Base-by-base conservation (phyloP, 352 stramenopile species). In the Globisporangium splendens region DNA sequence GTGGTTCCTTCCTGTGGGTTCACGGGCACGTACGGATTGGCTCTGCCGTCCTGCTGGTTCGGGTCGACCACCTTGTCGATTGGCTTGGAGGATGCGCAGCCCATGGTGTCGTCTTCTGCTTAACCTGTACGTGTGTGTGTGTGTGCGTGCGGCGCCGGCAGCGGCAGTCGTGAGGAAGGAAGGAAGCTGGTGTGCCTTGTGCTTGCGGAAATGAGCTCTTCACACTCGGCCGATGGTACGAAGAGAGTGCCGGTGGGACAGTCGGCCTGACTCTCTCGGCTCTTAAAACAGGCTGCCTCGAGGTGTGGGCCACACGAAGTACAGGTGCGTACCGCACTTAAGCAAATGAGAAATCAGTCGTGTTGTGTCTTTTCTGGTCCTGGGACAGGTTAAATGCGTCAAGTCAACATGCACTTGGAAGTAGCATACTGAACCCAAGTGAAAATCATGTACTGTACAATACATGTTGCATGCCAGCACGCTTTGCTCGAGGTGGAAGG, bases 41-140 rank as follows among this genome's bases (percentile, higher is more conserved):
- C 5, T 35, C 28, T 35, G 28, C 28, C 5, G 28, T 8, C 5
- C 3, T 35, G 28, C 28, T 33, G 15, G 15, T 48, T 41, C 24
- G 39, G 48, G 38, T 46, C 18, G 47, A 55, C 31, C 47, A 39
- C 44, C 58, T 59, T 58, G 17, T 20, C 38, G 7, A 33, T 22
- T 10, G 57, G 41, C 44, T 59, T 59, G 20, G 58, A 64, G 28
- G 43, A 50, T 20, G 31, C 24, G 51, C 58, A 64, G 50, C 58
- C 58, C 58, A 64, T 64, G 43, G 39, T 44, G 13, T 44, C 28
- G 21, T 3, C 33, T 7, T 8, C 12, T 14, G 48, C 17, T 3
- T 17, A 33, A 20, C n/a, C 10, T 35, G 2, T 35, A 35, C 11
- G 50, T 35, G 46, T 28, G 48, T 14, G 48, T 24, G 5, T 10